Conservation (phyloP, 441 rosid genomes). For the Gossypium lobatum region DNA sequence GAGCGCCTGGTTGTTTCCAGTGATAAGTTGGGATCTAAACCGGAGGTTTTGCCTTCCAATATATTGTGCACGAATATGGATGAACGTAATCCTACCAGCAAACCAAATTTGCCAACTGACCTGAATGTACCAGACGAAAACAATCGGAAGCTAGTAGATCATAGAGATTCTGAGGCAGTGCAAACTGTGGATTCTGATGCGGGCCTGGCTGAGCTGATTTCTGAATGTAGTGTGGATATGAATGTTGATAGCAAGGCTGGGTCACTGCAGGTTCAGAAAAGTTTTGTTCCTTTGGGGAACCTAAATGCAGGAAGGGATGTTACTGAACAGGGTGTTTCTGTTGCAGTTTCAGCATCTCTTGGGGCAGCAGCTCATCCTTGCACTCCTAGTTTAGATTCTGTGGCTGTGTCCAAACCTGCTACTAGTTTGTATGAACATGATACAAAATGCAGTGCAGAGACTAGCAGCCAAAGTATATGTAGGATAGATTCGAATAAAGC, state of each 20-base stretch:
- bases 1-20: constrained; percentile 46
- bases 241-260: not conserved
- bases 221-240: constrained; percentile 10
- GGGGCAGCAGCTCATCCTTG: constrained; percentile 26
- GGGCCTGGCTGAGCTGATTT: constrained; percentile 22
- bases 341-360: constrained; percentile 21
- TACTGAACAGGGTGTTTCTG: constrained; percentile 22
- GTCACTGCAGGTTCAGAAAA: not conserved
- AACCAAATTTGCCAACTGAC: constrained; percentile 30
- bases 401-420: constrained; percentile 25
- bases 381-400: constrained; percentile 29
- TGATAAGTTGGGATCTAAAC: constrained; percentile 38
- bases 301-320: constrained; percentile 25
- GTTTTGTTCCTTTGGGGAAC: constrained; percentile 25
- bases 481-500: constrained; percentile 28
- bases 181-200: constrained; percentile 29
- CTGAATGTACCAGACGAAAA: constrained; percentile 35
- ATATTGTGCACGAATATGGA: constrained; percentile 29
- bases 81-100: constrained; percentile 27
- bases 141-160: constrained; percentile 23
- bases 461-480: constrained; percentile 26
- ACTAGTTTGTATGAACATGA: constrained; percentile 16
- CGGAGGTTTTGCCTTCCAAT: constrained; percentile 33
- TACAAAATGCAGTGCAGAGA: constrained; percentile 12
- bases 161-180: constrained; percentile 25